Conservation (phyloP, 139 green algal genomes). For the Limnomonas spitsbergensis region DNA sequence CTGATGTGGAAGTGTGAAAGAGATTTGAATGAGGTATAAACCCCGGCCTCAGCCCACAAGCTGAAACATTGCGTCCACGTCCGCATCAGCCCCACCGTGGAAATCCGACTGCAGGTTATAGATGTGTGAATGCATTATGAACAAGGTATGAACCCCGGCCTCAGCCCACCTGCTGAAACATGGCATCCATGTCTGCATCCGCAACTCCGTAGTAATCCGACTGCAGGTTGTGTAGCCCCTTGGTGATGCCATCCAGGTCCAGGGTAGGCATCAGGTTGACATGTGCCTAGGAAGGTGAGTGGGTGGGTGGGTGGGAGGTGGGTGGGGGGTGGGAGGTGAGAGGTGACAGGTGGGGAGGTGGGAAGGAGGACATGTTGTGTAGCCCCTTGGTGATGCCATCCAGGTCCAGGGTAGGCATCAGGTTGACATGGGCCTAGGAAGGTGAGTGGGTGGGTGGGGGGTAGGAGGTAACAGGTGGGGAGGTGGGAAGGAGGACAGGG, state of each 20-base stretch:
- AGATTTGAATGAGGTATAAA: no score
- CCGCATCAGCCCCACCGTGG: constrained; percentile 32
- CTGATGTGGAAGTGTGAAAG: no score
- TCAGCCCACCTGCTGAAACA: constrained; percentile 39
- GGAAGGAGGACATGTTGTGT: no score
- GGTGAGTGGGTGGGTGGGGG: not conserved
- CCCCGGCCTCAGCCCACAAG: no score
- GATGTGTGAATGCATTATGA: no score
- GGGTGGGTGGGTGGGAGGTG: not conserved
- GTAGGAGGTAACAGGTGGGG: no score
- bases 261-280: constrained; percentile 22
- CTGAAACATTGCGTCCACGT: constrained; percentile 45
- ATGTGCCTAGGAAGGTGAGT: not conserved
- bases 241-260: not conserved
- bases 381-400: constrained; percentile 17
- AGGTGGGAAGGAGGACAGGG: no score
- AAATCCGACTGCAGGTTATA: constrained; percentile 31
- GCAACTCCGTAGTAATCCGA: constrained; percentile 30
- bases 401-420: constrained; percentile 25
- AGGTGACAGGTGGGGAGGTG: no score
- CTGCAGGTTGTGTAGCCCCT: constrained; percentile 24
- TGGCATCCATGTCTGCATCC: constrained; percentile 43
- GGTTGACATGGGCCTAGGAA: constrained; percentile 3
- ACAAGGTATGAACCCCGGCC: no score
- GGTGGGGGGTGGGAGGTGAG: no score